phyloP scores from a whole-genome alignment of 768 basidiomycete genomes.

The Termitomyces heimii region DNA sequence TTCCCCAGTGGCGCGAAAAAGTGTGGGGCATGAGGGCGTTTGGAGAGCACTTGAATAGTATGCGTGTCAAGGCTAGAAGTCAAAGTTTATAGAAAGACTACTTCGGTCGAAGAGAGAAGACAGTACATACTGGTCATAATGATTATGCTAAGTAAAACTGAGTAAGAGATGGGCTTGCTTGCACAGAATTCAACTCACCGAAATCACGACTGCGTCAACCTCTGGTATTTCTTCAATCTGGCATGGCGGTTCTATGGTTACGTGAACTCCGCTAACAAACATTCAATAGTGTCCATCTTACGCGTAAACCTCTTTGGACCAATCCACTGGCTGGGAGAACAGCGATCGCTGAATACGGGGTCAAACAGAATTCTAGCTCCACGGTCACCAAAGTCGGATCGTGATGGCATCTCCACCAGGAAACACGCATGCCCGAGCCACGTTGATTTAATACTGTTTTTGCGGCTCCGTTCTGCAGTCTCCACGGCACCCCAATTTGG shows the following conservation, averaged over 20 bases:
- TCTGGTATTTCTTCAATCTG: conserved; percentile 51
- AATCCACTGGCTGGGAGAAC: conserved; percentile 37
- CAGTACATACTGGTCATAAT: conserved; percentile 42
- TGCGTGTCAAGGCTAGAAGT: conserved; percentile 34
- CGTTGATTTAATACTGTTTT: conserved; percentile 40
- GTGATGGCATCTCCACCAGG: conserved; percentile 42
- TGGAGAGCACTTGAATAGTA: conserved; percentile 33
- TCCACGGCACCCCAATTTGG: conserved; percentile 31
- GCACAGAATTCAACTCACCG: conserved; percentile 27
- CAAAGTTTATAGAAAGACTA: background rate
- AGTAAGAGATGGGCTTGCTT: background rate
- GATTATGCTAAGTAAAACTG: conserved; percentile 33
- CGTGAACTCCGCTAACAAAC: background rate
- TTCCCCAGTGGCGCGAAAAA: conserved; percentile 60
- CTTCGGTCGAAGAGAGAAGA: background rate
- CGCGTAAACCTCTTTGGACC: conserved; percentile 46
- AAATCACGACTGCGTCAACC: conserved; percentile 57
- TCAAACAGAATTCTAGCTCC: conserved; percentile 48
- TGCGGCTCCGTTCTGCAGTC: conserved; percentile 13
- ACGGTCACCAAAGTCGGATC: conserved; percentile 16
- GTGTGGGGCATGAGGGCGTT: conserved; percentile 31
- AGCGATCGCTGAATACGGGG: conserved; percentile 47
- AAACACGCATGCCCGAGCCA: conserved; percentile 56
- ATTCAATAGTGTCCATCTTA: conserved; percentile 18
- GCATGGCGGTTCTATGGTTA: conserved; percentile 36